Evolutionary conservation across 306 rosid genomes (phyloP).

Genomic region (Cicer cuneatum): DNA sequence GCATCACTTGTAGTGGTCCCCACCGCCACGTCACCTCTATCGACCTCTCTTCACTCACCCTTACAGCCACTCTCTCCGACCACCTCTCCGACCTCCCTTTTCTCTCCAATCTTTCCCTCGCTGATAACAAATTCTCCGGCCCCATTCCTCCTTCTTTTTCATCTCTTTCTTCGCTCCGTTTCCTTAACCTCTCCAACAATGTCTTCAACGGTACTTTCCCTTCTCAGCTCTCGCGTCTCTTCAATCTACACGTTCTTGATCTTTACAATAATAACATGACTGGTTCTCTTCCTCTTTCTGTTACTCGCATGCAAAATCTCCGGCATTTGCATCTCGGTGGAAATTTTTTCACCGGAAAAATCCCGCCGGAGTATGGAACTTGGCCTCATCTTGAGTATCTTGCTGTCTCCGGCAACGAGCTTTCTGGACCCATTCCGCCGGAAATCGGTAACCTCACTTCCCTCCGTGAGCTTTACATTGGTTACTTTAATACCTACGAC

Average conservation of each 20-base stretch:
- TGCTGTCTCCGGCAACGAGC: constrained; percentile 85
- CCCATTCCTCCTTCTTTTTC: constrained; percentile 72
- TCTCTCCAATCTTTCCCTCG: constrained; percentile 64
- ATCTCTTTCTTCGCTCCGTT: constrained; percentile 53
- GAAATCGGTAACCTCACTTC: constrained; percentile 72
- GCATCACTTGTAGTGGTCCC: constrained; percentile 64
- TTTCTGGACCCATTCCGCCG: constrained; percentile 65
- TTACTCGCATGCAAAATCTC: constrained; percentile 57
- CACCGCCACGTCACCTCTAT: constrained; percentile 65
- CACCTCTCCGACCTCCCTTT: constrained; percentile 60
- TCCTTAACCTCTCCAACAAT: constrained; percentile 85
- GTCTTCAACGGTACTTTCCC: constrained; percentile 75
- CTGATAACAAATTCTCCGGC: constrained; percentile 65
- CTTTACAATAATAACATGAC: constrained; percentile 86
- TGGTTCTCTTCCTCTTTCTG: constrained; percentile 65
- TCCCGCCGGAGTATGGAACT: constrained; percentile 70
- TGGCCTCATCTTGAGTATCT: constrained; percentile 70
- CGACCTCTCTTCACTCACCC: constrained; percentile 63
- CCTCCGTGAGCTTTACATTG: constrained; percentile 82
- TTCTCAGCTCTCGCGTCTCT: constrained; percentile 53
- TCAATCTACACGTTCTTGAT: constrained; percentile 66
- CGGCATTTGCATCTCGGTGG: constrained; percentile 91
- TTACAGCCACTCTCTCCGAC: constrained; percentile 64
- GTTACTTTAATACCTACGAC: constrained; percentile 70
- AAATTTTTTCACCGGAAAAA: constrained; percentile 68